Conservation (phyloP, 2,329 filamentous ascomycete species). For the Penicillium sp. region DNA sequence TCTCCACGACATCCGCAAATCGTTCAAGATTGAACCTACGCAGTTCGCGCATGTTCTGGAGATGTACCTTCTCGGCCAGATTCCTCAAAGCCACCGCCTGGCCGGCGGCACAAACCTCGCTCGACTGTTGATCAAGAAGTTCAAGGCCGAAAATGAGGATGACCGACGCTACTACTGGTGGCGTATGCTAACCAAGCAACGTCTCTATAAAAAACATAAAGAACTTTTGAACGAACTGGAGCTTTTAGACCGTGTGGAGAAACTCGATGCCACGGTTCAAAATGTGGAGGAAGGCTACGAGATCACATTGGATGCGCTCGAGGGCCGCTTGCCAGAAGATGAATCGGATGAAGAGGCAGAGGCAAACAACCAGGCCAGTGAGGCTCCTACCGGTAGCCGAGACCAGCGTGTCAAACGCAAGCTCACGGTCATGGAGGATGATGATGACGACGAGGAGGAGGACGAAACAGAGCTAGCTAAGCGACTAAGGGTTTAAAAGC, state of each 20-base stretch:
- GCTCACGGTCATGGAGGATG: conserved; percentile 24
- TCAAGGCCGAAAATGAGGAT: conserved; percentile 50
- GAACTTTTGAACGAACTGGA: conserved; percentile 62
- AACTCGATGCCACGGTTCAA: conserved; percentile 59
- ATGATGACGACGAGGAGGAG: conserved; percentile 30
- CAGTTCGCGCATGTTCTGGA: conserved; percentile 64
- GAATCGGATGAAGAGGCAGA: conserved; percentile 15
- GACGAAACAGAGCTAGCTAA: conserved; percentile 30
- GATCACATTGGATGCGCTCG: conserved; percentile 47
- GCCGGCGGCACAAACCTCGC: conserved; percentile 52
- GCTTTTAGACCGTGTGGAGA: conserved; percentile 56
- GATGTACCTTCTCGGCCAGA: conserved; percentile 61
- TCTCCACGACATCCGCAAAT: conserved; percentile 51
- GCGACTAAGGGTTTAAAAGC: conserved; percentile 32
- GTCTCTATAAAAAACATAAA: conserved; percentile 60
- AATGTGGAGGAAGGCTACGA: conserved; percentile 61
- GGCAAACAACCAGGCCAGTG: not conserved
- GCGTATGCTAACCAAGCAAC: conserved; percentile 63
- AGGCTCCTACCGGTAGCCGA: conserved; percentile 11
- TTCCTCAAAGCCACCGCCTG: conserved; percentile 52
- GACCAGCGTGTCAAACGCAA: conserved; percentile 25
- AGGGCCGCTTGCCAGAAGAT: conserved; percentile 18
- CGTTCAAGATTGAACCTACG: conserved; percentile 59
- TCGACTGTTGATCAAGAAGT: conserved; percentile 50
- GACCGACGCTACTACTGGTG: conserved; percentile 66